A percentile compares a stretch with the other conserved stretches of the same genome.
These are phyloP conservation scores for Neonectria neomacrospora DNA, from an alignment of 2,329 filamentous ascomycete species.

Conservation along the genomic window DNA sequence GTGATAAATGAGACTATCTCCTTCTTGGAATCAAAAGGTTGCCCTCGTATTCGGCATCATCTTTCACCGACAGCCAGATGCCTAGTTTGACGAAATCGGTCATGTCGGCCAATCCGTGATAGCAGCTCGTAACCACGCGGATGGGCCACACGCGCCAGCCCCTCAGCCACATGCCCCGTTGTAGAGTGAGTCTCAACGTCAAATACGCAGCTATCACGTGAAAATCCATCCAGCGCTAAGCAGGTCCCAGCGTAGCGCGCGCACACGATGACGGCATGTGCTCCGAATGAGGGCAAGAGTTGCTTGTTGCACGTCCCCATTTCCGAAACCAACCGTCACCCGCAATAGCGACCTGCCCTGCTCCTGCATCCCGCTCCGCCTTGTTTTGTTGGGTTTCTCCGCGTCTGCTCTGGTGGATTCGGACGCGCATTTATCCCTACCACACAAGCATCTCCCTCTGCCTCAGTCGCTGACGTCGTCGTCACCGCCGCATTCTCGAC, in stretches of 20 bases:
- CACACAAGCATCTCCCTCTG: conserved; percentile 1
- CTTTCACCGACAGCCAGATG: neutral
- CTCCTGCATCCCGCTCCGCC: conserved; percentile 22
- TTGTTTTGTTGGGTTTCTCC: conserved; percentile 17
- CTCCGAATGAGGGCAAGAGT: conserved; percentile 40
- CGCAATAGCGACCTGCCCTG: conserved; percentile 6
- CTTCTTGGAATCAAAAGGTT: neutral
- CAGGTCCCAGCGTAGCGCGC: conserved; percentile 35
- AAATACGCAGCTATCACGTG: conserved; percentile 36
- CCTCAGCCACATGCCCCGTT: conserved; percentile 16
- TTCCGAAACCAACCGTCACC: conserved; percentile 26
- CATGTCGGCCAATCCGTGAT: conserved; percentile 13
- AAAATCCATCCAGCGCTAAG: conserved; percentile 30
- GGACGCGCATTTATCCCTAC: conserved; percentile 1
- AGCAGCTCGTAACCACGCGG: conserved; percentile 17
- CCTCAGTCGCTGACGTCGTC: conserved; percentile 4
- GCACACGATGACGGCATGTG: conserved; percentile 45
- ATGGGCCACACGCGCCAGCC: conserved; percentile 13
- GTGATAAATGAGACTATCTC: neutral
- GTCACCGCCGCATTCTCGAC: conserved; percentile 25
- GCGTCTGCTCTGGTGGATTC: neutral
- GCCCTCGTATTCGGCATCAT: neutral
- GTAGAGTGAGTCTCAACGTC: neutral
- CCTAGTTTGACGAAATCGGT: neutral
- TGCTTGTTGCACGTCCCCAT: conserved; percentile 33